phyloP scores from a whole-genome alignment of 495 filamentous ascomycete species.

The Zalerion maritima region DNA sequence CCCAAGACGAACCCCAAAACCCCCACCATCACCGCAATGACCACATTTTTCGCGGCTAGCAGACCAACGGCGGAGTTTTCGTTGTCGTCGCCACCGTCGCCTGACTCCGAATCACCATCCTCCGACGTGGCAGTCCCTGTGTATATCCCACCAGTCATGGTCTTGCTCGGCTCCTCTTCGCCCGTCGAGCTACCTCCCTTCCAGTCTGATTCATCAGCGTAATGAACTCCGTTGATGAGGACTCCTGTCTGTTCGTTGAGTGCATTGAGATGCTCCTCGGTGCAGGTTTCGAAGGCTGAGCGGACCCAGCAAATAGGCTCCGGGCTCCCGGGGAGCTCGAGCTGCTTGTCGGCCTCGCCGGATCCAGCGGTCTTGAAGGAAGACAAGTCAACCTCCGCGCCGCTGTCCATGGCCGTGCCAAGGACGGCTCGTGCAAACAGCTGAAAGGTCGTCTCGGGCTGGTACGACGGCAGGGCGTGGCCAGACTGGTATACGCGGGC shows the following conservation, averaged over 20 bases:
- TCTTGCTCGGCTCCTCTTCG: too few relatives aligned
- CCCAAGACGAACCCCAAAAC: too few relatives aligned
- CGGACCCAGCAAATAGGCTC: slow-evolving; percentile 45
- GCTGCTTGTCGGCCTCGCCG: slow-evolving; percentile 28
- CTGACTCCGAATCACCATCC: too few relatives aligned
- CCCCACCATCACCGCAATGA: too few relatives aligned
- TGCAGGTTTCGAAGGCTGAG: slow-evolving; percentile 34
- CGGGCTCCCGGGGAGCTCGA: slow-evolving; percentile 25
- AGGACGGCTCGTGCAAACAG: slow-evolving; percentile 51
- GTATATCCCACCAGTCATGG: too few relatives aligned
- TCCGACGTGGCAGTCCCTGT: too few relatives aligned
- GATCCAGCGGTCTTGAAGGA: slow-evolving; percentile 40
- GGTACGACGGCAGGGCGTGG: slow-evolving; percentile 52
- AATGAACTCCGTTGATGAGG: slow-evolving; percentile 37
- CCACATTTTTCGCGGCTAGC: too few relatives aligned
- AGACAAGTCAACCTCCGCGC: slow-evolving; percentile 31
- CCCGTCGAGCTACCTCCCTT: too few relatives aligned
- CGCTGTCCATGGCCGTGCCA: slow-evolving; percentile 47
- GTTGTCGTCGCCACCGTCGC: too few relatives aligned
- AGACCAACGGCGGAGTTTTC: too few relatives aligned
- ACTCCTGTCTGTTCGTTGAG: slow-evolving; percentile 29
- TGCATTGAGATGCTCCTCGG: slow-evolving; percentile 25
- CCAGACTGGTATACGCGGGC: slow-evolving; percentile 45
- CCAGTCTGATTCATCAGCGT: too few relatives aligned
- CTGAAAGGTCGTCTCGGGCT: slow-evolving; percentile 47